Percentiles rank a stretch among this genome's conserved stretches.
Conservation (phyloP, 768 basidiomycete genomes). For the Suillus cothurnatus region DNA sequence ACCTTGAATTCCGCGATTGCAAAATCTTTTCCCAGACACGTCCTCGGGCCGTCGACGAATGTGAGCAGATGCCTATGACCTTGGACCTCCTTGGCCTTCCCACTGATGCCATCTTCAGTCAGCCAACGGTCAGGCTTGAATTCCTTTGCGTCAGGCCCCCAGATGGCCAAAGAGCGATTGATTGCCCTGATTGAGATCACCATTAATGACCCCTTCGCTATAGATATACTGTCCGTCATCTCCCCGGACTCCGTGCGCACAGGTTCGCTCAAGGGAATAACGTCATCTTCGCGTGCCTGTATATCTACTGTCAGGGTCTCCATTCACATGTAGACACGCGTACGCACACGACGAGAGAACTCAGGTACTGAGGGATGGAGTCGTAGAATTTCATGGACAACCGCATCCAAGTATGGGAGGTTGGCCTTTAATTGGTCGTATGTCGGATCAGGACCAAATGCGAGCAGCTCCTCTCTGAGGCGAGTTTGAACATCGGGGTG, state of each 20-base stretch:
- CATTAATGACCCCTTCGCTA: conserved; percentile 51
- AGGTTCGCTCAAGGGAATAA: conserved; percentile 58
- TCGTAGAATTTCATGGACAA: conserved; percentile 47
- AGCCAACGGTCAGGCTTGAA: no score
- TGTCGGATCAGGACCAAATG: conserved; percentile 48
- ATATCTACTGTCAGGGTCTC: not conserved
- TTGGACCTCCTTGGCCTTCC: no score
- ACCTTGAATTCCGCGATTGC: no score
- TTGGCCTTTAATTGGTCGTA: conserved; percentile 52
- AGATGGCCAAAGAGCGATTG: conserved; percentile 54
- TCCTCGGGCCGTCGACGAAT: no score
- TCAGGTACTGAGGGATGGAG: conserved; percentile 41
- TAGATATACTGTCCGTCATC: conserved; percentile 39
- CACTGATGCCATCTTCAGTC: no score
- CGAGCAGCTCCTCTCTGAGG: conserved; percentile 50
- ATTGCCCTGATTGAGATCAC: conserved; percentile 45
- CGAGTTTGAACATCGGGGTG: conserved; percentile 47
- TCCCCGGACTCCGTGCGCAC: conserved; percentile 45
- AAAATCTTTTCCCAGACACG: no score
- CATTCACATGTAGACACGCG: not conserved
- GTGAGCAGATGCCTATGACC: no score
- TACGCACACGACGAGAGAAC: conserved; percentile 16
- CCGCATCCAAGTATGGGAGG: conserved; percentile 57
- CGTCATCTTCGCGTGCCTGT: conserved; percentile 53
- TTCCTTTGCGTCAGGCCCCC: conserved; percentile 60